phyloP scores from a whole-genome alignment of 345 rosid genomes.

The Citrus hindsii region DNA sequence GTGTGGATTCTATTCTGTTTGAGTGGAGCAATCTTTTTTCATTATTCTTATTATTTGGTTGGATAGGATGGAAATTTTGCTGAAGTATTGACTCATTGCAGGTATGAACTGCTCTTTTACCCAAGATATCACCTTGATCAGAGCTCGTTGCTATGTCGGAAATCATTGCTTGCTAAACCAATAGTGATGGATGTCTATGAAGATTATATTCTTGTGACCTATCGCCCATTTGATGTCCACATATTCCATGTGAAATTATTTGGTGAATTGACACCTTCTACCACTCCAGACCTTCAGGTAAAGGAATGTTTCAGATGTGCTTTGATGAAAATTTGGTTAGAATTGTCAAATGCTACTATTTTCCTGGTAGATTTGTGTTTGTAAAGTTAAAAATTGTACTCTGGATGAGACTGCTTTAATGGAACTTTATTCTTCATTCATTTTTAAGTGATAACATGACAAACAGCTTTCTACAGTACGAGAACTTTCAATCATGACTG shows the following conservation, averaged over 20 bases:
- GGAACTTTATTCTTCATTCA: constrained; percentile 47
- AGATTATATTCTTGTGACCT: constrained; percentile 81
- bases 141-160: constrained; percentile 86
- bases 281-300: constrained; percentile 86
- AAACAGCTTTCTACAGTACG: constrained; percentile 99
- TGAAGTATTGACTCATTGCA: constrained; percentile 26
- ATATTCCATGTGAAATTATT: constrained; percentile 71
- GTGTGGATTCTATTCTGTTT: constrained; percentile 3
- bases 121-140: constrained; percentile 97
- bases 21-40: background rate
- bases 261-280: constrained; percentile 78
- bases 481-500: constrained; percentile 98
- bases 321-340: constrained; percentile 1
- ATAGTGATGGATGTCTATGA: constrained; percentile 96
- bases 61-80: background rate
- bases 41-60: background rate
- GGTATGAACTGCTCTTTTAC: constrained; percentile 93
- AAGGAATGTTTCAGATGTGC: constrained; percentile 19
- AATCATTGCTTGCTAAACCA: constrained; percentile 82
- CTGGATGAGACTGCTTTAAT: constrained; percentile 22
- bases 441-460: constrained; percentile 99
- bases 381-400: constrained; percentile 23
- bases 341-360: background rate
- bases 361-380: constrained; percentile 4
- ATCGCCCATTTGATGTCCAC: constrained; percentile 89